phyloP scores from a whole-genome alignment of 495 filamentous ascomycete species.

The Pyronema omphalodes region DNA sequence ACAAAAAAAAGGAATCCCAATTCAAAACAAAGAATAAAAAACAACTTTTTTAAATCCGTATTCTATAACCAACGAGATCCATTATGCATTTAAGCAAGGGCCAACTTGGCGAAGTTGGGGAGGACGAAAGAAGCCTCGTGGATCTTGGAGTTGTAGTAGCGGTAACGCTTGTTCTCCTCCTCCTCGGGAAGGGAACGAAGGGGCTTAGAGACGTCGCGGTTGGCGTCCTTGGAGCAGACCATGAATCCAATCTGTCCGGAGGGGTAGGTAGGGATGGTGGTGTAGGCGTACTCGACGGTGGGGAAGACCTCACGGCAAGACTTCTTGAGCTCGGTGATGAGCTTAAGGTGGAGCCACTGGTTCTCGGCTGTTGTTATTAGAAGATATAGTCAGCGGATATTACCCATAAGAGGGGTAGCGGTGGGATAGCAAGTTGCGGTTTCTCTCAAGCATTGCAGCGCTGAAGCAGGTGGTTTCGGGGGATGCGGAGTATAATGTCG shows the following conservation, averaged over 20 bases:
- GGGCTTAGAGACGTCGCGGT: conserved; percentile 64
- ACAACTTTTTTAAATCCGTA: no score
- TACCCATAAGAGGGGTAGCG: no score
- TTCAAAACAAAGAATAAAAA: no score
- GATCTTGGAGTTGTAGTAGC: conserved; percentile 91
- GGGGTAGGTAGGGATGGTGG: conserved; percentile 97
- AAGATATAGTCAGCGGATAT: no score
- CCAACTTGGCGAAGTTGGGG: conserved; percentile 77
- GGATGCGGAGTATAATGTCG: no score
- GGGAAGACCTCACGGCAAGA: conserved; percentile 95
- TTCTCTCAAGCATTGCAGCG: neutral
- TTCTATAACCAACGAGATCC: neutral
- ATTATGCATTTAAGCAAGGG: conserved; percentile 33
- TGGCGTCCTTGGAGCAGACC: conserved; percentile 91
- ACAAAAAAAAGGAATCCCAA: no score
- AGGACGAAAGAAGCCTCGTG: conserved; percentile 87
- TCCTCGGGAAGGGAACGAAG: conserved; percentile 58
- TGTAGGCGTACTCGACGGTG: conserved; percentile 94
- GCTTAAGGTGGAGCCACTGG: conserved; percentile 90
- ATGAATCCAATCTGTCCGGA: conserved; percentile 99
- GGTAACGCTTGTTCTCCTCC: conserved; percentile 79
- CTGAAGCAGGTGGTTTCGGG: no score
- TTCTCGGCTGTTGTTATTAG: conserved; percentile 57
- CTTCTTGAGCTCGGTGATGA: conserved; percentile 86
- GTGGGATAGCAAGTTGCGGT: neutral